Evolutionary conservation across 305 asterid species (phyloP).

Genomic region (Nicotiana rustica): DNA sequence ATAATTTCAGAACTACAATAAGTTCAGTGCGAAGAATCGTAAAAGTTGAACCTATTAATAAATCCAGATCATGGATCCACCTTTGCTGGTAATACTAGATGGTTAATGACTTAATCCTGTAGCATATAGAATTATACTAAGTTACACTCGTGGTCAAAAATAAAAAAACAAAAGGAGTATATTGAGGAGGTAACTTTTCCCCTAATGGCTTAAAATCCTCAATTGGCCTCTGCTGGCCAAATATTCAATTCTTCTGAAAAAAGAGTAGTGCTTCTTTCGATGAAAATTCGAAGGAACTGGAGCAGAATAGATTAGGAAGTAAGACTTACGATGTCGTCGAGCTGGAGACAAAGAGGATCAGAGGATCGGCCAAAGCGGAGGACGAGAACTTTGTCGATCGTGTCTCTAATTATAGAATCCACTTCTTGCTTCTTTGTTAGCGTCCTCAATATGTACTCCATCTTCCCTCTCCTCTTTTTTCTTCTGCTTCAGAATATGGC

Average conservation of each 20-base stretch:
- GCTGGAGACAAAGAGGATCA: constrained; percentile 80
- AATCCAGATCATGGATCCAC: too few species aligned
- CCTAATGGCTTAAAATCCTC: constrained; percentile 8
- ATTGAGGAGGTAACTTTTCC: too few species aligned
- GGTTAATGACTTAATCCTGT: not conserved
- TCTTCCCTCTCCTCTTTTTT: constrained; percentile 36
- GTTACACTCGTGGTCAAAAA: too few species aligned
- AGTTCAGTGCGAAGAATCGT: too few species aligned
- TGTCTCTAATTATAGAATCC: constrained; percentile 79
- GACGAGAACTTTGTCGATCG: constrained; percentile 87
- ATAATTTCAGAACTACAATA: too few species aligned
- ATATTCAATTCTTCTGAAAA: not conserved
- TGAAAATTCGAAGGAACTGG: not conserved
- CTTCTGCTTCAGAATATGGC: not conserved
- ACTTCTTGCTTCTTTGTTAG: constrained; percentile 69
- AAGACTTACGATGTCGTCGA: constrained; percentile 72
- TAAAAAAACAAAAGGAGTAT: not conserved
- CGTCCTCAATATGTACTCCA: constrained; percentile 74
- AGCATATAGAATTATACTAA: not conserved
- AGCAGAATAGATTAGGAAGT: not conserved
- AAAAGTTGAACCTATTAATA: too few species aligned
- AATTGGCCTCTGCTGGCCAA: not conserved
- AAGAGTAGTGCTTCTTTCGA: not conserved
- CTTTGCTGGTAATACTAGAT: not conserved
- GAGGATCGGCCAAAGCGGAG: constrained; percentile 87